Evolutionary conservation across 768 basidiomycete genomes (phyloP), one percentile per base, ranked within the genome.

Genomic region (Vishniacozyma victoriae): DNA sequence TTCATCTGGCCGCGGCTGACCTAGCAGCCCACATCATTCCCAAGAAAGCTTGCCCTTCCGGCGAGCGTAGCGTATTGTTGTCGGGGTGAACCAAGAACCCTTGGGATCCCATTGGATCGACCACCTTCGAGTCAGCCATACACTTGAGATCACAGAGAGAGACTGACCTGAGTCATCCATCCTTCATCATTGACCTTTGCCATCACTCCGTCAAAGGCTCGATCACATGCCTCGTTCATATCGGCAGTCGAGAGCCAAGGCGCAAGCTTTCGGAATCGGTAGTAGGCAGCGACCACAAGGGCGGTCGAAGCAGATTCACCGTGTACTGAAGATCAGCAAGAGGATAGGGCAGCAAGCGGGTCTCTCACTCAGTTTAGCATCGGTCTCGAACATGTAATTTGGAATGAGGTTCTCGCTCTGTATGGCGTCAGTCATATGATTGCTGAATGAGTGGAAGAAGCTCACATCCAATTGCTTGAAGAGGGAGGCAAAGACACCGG

Each of bases 1-100:
- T 12, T 47, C 42, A 63, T 13, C 56, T 23, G 2, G 56, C 55
- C n/a, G 58, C 62, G 9, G 52, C 52, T 5, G 55, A 57, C 37
- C 62, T 52, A 13, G 62, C 62, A 20, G 59, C 59, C 55, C 55
- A 64, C 62, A 64, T 57, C 45, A 55, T 55, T 9, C 53, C 62
- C 29, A 48, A 31, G 44, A 60, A 60, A 16, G 46, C 51, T 44
- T 60, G 62, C 18, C 45, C 62, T 43, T 64, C 59, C 12, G 62
- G 62, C 19, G 55, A 58, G 11, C 48, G 52, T 42, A 54, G 48
- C 6, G n/a, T 43, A 16, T 37, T n/a, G 23, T 50, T 44, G 35
- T 40, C 33, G 23, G 42, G 46, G 31, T 51, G 51, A 7, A 62
- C 60, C 19, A 57, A 29, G 40, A 45, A 62, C 14, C 60, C 60